Base-by-base conservation (phyloP, 345 rosid genomes). In the Jatropha curcas region DNA sequence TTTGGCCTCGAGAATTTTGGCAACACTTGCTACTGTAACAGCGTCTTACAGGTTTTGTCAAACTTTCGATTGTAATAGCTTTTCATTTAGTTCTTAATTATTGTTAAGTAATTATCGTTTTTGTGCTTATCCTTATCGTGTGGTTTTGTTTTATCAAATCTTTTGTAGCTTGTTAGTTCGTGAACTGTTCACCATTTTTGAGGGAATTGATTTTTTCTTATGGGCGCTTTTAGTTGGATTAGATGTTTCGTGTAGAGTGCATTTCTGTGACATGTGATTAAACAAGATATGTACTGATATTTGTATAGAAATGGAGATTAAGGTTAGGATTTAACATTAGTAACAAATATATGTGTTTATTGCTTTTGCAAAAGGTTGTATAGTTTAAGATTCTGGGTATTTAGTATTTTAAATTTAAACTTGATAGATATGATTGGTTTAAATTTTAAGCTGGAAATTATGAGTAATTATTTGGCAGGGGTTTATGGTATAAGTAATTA, bases 1-100 rank as follows among this genome's bases (percentile, higher is more conserved):
- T 95, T 95, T 62, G 99, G 99, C 62, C 93, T 95, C 71, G 99
- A 95, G 89, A 95, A 95, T 82, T 95, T 92, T 80, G 99, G 99
- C 77, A 95, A 95, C 78, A 95, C 99, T 74, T 95, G 98, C 74
- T 95, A 95, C 83, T 95, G 99, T 72, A 95, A 95, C 82, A 92
- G 97, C 88, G 98, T 93, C 68, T 86, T 92, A 78, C 99, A 95
- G 99, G 99, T 95, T 51, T 27, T 5, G 5, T 41, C 41, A 27
- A 30, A 16, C 31, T 56, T 10, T 51, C 31, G 24, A 43, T 25
- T 27, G 13, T 9, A 6, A 55, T 30, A 1, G 4, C 24, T 35
- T 39, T 75, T 13, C 30, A 13, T 7, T 17, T 24, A 22, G 0
- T 52, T 56, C 28, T 14, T 9, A 17, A 4, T 71, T 11, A 3